phyloP scores from a whole-genome alignment of 148 eudicot genomes.

The Drosera capensis region DNA sequence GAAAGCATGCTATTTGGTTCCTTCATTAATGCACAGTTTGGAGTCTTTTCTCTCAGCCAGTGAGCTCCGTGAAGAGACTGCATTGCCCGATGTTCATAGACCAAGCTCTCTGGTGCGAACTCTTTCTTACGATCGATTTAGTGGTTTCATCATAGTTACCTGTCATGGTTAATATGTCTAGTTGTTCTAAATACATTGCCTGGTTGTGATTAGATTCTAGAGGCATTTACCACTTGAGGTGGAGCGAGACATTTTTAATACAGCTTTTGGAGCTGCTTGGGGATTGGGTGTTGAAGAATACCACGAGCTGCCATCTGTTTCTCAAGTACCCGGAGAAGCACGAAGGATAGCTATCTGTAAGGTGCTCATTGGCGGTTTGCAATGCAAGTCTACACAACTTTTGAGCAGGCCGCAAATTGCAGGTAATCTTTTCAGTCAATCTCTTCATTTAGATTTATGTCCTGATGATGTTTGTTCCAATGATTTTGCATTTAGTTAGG shows the following conservation, averaged over 20 bases:
- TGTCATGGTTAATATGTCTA: neutral
- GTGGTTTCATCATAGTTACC: constrained; percentile 1
- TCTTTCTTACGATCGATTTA: neutral
- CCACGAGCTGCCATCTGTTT: constrained; percentile 62
- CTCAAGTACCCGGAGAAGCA: constrained; percentile 49
- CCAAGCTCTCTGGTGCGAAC: constrained; percentile 54
- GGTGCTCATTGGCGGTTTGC: constrained; percentile 44
- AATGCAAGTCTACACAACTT: constrained; percentile 62
- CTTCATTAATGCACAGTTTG: constrained; percentile 84
- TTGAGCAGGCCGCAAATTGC: constrained; percentile 48
- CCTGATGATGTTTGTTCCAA: neutral
- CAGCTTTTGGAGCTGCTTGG: constrained; percentile 94
- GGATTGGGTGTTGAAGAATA: constrained; percentile 81
- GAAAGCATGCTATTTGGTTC: constrained; percentile 65
- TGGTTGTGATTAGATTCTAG: constrained; percentile 20
- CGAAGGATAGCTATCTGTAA: constrained; percentile 64
- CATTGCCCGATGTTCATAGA: constrained; percentile 20
- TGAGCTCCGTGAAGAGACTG: constrained; percentile 72
- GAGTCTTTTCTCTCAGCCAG: constrained; percentile 86
- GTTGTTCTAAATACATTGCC: neutral
- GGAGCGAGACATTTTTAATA: constrained; percentile 69
- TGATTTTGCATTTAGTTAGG: neutral
- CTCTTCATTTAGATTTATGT: neutral
- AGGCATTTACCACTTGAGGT: constrained; percentile 68
- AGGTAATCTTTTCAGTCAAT: constrained; percentile 18